Conservation (phyloP, 106 monocot genomes). For the Iris macrosiphon region DNA sequence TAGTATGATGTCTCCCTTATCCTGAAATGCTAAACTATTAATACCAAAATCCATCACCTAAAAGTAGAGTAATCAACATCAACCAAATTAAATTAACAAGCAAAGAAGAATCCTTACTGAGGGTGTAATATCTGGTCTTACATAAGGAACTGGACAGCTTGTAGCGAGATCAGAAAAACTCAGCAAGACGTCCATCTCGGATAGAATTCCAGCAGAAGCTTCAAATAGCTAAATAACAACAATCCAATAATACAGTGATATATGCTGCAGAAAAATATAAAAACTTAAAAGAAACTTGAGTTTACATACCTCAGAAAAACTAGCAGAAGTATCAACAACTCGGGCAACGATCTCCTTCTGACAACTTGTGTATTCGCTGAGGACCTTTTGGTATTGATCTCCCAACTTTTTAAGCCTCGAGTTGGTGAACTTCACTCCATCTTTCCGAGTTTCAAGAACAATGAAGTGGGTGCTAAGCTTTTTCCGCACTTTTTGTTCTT, state of each 20-base stretch:
- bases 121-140: constrained; percentile 73
- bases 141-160: constrained; percentile 79
- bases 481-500: constrained; percentile 95
- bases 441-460: constrained; percentile 93
- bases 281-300: not conserved
- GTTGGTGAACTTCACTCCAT: constrained; percentile 96
- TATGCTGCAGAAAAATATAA: not conserved
- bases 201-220: constrained; percentile 49
- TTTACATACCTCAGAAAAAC: constrained; percentile 75
- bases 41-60: constrained; percentile 1
- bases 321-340: constrained; percentile 65
- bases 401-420: constrained; percentile 82
- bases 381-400: constrained; percentile 70
- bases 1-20: constrained; percentile 87
- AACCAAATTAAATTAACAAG: not conserved
- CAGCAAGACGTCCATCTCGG: constrained; percentile 87
- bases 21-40: constrained; percentile 31
- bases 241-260: not conserved
- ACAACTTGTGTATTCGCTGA: constrained; percentile 59
- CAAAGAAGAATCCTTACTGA: constrained; percentile 43
- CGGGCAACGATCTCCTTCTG: constrained; percentile 74
- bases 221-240: constrained; percentile 67
- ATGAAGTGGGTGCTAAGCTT: constrained; percentile 62
- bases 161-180: constrained; percentile 91
- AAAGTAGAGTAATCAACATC: not conserved